A percentile compares a stretch with the other conserved stretches of the same genome.
These are phyloP conservation scores for Trypanosoma lewisi DNA, from an alignment of 208 protist genomes.

Conservation along the genomic window DNA sequence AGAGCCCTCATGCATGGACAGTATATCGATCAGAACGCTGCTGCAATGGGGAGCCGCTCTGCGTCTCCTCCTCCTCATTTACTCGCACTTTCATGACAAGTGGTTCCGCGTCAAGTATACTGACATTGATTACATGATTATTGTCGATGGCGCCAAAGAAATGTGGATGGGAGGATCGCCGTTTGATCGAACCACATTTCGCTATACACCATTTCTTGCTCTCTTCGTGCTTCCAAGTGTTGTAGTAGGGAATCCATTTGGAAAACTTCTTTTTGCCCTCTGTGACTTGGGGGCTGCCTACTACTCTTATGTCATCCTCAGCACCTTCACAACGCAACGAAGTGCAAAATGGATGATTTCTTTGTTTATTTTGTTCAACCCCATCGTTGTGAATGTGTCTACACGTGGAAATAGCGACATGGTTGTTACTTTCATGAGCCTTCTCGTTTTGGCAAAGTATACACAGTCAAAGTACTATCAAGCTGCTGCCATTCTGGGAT, in stretches of 20 bases:
- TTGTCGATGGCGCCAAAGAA: constrained; percentile 91
- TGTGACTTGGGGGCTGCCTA: constrained; percentile 78
- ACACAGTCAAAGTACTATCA: constrained; percentile 38
- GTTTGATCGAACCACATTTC: constrained; percentile 92
- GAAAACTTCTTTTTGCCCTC: constrained; percentile 87
- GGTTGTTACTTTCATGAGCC: constrained; percentile 84
- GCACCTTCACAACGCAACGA: constrained; percentile 46
- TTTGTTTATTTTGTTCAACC: constrained; percentile 89
- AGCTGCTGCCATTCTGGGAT: constrained; percentile 65
- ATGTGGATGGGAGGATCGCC: constrained; percentile 81
- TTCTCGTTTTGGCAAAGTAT: constrained; percentile 77
- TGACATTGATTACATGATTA: constrained; percentile 96
- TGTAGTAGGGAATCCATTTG: constrained; percentile 48
- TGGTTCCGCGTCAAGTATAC: constrained; percentile 93
- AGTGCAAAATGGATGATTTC: constrained; percentile 73
- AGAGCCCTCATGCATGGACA: constrained; percentile 5
- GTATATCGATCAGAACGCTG: constrained; percentile 26
- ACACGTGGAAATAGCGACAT: constrained; percentile 95
- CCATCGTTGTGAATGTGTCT: constrained; percentile 90
- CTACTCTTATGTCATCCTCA: constrained; percentile 69
- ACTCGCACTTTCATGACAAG: constrained; percentile 78
- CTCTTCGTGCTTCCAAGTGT: constrained; percentile 80
- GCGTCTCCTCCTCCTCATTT: constrained; percentile 67
- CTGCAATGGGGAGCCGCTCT: constrained; percentile 43
- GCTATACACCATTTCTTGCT: constrained; percentile 93